A percentile compares a stretch with the other conserved stretches of the same genome.
Evolutionary conservation across 73 alveolate species (phyloP).

Genomic region (Durusdinium trenchii): DNA sequence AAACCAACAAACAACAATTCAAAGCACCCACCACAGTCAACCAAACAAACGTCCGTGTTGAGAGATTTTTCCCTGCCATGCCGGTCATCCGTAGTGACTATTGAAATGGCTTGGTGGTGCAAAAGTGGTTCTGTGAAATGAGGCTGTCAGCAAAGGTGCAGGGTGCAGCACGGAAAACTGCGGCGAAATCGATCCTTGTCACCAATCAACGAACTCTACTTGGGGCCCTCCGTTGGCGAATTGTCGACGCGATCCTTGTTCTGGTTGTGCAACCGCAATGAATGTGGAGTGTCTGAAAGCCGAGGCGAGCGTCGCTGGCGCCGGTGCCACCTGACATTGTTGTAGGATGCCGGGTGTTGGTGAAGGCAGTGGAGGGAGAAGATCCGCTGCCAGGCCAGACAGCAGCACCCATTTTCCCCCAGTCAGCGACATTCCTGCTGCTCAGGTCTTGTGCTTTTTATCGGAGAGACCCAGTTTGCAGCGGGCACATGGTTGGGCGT

Average conservation of each 20-base stretch:
- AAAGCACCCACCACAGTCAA: no score
- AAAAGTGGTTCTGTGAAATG: no score
- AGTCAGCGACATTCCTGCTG: background rate
- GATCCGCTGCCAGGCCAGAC: slow-evolving; percentile 44
- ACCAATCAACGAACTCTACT: background rate
- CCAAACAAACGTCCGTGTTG: no score
- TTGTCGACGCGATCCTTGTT: background rate
- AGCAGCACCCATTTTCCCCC: background rate
- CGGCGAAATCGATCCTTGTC: background rate
- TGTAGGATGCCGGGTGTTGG: slow-evolving; percentile 13
- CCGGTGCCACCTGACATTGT: slow-evolving; percentile 34
- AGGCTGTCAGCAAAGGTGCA: background rate
- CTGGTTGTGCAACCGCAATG: background rate
- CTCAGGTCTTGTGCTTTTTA: slow-evolving; percentile 69
- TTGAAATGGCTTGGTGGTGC: no score
- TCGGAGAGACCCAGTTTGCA: slow-evolving; percentile 57
- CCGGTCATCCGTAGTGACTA: no score
- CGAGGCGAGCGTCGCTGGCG: slow-evolving; percentile 26
- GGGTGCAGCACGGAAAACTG: background rate
- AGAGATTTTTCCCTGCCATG: no score
- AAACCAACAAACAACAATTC: no score
- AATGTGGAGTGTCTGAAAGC: background rate
- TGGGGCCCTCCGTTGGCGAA: no score
- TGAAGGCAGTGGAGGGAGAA: slow-evolving; percentile 35
- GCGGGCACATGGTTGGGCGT: slow-evolving; percentile 86